Percentiles rank a stretch among this genome's conserved stretches.
Conservation (phyloP, 2,329 filamentous ascomycete species). For the Colletotrichum incanum region DNA sequence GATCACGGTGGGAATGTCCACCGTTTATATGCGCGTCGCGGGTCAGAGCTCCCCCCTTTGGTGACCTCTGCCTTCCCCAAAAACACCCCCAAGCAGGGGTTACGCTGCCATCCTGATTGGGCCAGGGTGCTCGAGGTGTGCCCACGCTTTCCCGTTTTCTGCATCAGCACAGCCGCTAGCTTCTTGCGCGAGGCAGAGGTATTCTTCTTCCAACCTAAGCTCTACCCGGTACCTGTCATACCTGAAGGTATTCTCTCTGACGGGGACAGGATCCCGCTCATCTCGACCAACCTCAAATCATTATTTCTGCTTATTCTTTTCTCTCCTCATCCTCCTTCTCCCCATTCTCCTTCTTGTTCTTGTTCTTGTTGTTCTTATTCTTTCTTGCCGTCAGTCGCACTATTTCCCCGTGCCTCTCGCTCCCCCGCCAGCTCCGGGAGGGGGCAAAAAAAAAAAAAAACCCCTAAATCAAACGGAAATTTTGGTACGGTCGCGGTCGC, state of each 20-base stretch:
- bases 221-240: neutral
- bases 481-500: neutral
- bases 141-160: slow-evolving; percentile 38
- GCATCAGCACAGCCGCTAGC: slow-evolving; percentile 31
- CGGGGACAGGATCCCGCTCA: neutral
- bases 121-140: slow-evolving; percentile 12
- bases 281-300: neutral
- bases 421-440: neutral
- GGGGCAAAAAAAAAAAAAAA: neutral
- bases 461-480: neutral
- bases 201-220: slow-evolving; percentile 14
- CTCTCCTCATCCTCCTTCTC: neutral
- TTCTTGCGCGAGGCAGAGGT: slow-evolving; percentile 10
- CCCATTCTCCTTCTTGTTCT: neutral
- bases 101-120: slow-evolving; percentile 36
- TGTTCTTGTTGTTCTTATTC: no score
- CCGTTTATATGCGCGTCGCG: slow-evolving; percentile 66
- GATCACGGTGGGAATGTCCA: slow-evolving; percentile 58
- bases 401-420: neutral
- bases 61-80: slow-evolving; percentile 24
- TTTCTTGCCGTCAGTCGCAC: neutral
- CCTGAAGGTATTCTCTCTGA: neutral
- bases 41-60: slow-evolving; percentile 43
- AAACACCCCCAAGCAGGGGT: slow-evolving; percentile 28
- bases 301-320: neutral